Evolutionary conservation across 768 basidiomycete genomes (phyloP), one percentile per base, ranked within the genome.

Genomic region (Mycena vulgaris): DNA sequence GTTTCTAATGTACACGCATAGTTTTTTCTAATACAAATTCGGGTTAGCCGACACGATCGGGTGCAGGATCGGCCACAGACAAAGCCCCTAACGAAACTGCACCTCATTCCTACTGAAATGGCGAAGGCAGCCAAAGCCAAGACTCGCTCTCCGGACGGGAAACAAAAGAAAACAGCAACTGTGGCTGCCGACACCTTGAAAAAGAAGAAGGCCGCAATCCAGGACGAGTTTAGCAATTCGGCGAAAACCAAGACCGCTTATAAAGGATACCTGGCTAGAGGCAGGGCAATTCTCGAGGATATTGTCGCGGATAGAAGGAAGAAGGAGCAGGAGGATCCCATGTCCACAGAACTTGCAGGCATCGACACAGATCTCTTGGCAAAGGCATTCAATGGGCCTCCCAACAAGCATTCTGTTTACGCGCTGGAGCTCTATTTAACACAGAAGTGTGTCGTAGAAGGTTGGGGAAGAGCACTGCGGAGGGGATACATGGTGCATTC

Each of bases 361-460:
- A 63, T 75, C 16, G 76, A 79, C 67, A 70, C 65, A 1, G 68
- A 73, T 23, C 31, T 74, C 5, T 68, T 81, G 7, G 76, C 30
- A 27, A 70, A 64, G 19, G 78, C 82, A n/a, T 79, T 83, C 33
- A 68, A 78, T 17, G 57, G 64, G 0, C 66, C 70, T 2, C 82
- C 81, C 4, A 80, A 80, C 66, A 58, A 64, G 30, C 75, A 72
- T 39, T 81, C 80, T 3, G 75, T 76, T 9, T 19, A 28, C 7
- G 80, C 70, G 2, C 58, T 82, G 7, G 75, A 78, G 60, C 61
- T 76, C 5, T 81, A 75, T 52, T 56, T 82, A 2, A 74, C 76
- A 1, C 75, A 80, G 45, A 82, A 83, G 63, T 81, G 81, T 55
- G 70, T 81, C 21, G 69, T 57, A 0, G 76, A 83, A 31, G 64